Base-by-base conservation (phyloP, 179 eudicot genomes). In the Pouteria campechiana region DNA sequence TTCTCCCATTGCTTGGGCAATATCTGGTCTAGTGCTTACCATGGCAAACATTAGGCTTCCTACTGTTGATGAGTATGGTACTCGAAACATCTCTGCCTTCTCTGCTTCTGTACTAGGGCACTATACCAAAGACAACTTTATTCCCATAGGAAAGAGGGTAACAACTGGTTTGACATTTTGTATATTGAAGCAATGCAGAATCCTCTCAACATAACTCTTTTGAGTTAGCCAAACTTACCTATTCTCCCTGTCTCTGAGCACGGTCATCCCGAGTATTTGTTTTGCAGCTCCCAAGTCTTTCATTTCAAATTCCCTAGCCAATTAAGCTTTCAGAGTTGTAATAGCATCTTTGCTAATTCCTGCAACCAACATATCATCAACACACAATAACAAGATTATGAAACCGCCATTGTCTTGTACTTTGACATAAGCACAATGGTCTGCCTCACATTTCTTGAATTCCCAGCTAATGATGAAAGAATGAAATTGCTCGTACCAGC, bases 51-150 rank as follows among this genome's bases (percentile, higher is more conserved):
- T 33, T 14, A 54, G 13, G 13, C 60, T 54, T 4, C 52, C 60
- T 17, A 44, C 41, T 43, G 49, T 35, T 27, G 41, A 54, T 54
- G 58, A 40, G 32, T 53, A 53, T 7, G 58, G 40, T 32, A 53
- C 58, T 43, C 41, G 41, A 41, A 14, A 42, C 58, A 30, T 53
- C 11, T 32, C 43, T 17, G 3, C 31, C 27, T 25, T 44, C 24
- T 37, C 23, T 36, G 9, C 5, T 36, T 36, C 21, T 5, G 7
- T 36, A n/a, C 21, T 2, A 36, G 21, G 40, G 9, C 40, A 1
- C 40, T 16, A 5, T 16, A 9, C 18, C 9, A 5, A 27, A 14
- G 19, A 44, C 30, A 44, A 44, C 12, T 44, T 44, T 13, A 13
- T 34, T 31, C 33, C 15, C 10, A 31, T 19, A 46, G 25, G 40